Conservation (phyloP, 1,284 basidiomycete genomes). For the Chalciporus sp. region DNA sequence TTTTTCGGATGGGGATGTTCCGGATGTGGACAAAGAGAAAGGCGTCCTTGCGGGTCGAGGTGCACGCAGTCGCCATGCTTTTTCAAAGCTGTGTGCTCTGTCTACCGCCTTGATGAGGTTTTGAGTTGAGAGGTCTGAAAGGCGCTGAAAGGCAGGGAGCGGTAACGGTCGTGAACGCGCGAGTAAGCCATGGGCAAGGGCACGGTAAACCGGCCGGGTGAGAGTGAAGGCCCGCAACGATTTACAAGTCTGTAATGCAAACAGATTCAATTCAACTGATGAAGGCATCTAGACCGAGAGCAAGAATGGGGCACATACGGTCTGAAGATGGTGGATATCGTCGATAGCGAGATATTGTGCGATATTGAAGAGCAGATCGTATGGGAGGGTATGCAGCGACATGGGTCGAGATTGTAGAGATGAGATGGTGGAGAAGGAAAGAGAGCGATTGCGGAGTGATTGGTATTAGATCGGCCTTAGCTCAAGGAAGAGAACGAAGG, state of each 20-base stretch:
- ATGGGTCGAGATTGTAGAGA: conserved; percentile 9
- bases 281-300: background rate
- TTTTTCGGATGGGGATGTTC: conserved; percentile 19
- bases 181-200: conserved; percentile 60
- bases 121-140: conserved; percentile 60
- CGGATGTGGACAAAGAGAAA: conserved; percentile 28
- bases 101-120: conserved; percentile 62
- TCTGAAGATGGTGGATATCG: conserved; percentile 59
- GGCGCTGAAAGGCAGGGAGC: conserved; percentile 64
- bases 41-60: conserved; percentile 47
- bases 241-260: conserved; percentile 55
- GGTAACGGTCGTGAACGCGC: conserved; percentile 66
- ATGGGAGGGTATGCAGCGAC: conserved; percentile 55
- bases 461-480: conserved; percentile 10
- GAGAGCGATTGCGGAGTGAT: background rate
- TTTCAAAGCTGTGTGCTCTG: conserved; percentile 60
- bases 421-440: background rate
- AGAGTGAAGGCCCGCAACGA: conserved; percentile 58
- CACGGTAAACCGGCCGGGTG: conserved; percentile 66
- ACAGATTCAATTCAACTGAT: background rate
- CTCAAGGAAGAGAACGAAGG: background rate
- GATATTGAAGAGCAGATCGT: conserved; percentile 70
- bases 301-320: conserved; percentile 44
- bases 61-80: conserved; percentile 60
- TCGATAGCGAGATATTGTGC: conserved; percentile 57